A percentile compares a stretch with the other conserved stretches of the same genome.
phyloP scores from a whole-genome alignment of 345 rosid species.

The Microcos paniculata region DNA sequence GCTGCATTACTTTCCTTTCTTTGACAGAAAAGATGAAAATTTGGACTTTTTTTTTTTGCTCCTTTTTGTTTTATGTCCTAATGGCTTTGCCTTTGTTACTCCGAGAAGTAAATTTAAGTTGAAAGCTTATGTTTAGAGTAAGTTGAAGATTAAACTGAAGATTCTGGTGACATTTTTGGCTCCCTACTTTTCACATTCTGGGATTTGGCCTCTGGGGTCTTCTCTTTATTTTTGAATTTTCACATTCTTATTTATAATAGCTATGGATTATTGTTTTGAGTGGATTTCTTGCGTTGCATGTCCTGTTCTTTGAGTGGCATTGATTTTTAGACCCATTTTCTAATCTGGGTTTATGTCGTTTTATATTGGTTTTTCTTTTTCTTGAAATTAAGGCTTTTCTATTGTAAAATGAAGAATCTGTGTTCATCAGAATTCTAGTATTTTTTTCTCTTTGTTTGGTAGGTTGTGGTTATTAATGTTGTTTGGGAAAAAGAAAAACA shows the following conservation, averaged over 20 bases:
- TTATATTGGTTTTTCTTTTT: background rate
- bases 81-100: background rate
- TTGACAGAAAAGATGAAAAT: background rate
- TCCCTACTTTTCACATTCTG: background rate
- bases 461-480: background rate
- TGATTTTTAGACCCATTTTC: background rate
- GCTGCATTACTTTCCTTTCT: constrained; percentile 9
- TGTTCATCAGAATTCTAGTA: background rate
- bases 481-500: background rate
- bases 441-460: background rate
- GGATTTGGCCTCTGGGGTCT: constrained; percentile 4
- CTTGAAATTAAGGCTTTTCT: background rate
- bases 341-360: background rate
- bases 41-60: background rate
- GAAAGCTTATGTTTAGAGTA: background rate
- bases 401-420: background rate
- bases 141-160: constrained; percentile 13
- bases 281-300: constrained; percentile 12
- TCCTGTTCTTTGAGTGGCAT: background rate
- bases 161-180: background rate
- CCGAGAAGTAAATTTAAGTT: background rate
- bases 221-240: background rate
- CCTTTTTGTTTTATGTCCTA: background rate
- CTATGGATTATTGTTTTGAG: background rate
- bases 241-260: background rate